Evolutionary conservation across 371 early-diverging fungal genomes (phyloP).

Genomic region (Rhizomucor pusillus): DNA sequence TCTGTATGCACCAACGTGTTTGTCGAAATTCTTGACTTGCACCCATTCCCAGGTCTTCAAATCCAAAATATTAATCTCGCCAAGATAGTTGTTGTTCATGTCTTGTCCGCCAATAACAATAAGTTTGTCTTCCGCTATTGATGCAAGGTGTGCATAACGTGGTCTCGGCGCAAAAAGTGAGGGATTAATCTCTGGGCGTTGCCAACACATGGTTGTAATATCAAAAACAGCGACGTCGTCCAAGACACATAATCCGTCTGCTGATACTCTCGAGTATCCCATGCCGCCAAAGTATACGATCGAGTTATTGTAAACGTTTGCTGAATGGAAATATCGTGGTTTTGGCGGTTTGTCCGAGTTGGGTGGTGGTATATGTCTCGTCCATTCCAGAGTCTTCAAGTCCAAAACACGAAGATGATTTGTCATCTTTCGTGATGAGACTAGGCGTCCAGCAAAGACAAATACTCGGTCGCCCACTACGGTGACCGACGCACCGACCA

Average conservation of each 20-base stretch:
- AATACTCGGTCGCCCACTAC: conserved; percentile 64
- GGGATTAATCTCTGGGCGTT: conserved; percentile 44
- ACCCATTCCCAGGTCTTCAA: conserved; percentile 64
- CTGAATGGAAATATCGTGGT: conserved; percentile 79
- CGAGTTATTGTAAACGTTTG: conserved; percentile 53
- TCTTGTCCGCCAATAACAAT: conserved; percentile 81
- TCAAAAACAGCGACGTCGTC: conserved; percentile 72
- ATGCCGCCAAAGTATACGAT: conserved; percentile 59
- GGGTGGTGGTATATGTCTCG: conserved; percentile 44
- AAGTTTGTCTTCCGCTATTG: conserved; percentile 53
- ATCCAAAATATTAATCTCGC: conserved; percentile 75
- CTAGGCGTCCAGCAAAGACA: conserved; percentile 77
- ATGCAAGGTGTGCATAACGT: conserved; percentile 75
- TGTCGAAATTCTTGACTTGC: conserved; percentile 55
- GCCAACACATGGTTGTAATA: conserved; percentile 60
- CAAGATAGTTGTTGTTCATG: conserved; percentile 68
- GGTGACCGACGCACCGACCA: conserved; percentile 75
- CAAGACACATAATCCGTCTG: conserved; percentile 52
- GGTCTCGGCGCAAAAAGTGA: conserved; percentile 61
- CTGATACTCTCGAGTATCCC: conserved; percentile 32
- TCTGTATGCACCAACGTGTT: conserved; percentile 74
- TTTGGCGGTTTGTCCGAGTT: conserved; percentile 45
- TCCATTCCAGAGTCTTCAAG: conserved; percentile 64
- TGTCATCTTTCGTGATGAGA: conserved; percentile 66
- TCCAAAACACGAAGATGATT: conserved; percentile 72